Evolutionary conservation across 23 red algal genomes (phyloP), one percentile per base, ranked within the genome.

Genomic region (Chondrus crispus): DNA sequence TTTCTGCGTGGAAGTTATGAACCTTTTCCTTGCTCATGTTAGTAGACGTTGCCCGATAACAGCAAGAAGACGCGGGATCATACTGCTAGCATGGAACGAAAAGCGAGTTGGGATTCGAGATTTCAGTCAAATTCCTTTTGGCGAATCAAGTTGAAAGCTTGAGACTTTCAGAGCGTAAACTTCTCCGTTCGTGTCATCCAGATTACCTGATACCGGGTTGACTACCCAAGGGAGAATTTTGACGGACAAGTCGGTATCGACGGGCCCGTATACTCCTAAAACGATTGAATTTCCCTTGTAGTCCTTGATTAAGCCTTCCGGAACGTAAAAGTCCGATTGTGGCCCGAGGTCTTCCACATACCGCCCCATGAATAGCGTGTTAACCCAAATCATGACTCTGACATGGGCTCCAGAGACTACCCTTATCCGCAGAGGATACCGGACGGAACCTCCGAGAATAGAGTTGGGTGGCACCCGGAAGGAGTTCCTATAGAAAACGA

Each of bases 271-370:
- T n/a, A 87, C 70, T 41, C 85, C 93, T 38, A 98, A 24, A 26
- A 86, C 91, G n/a, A 98, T 75, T 19, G 26, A 62, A 39, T 98
- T 98, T n/a, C 74, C 95, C 52, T 88, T 64, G 62, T 60, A 64
- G 10, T 93, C 85, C 29, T 48, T 88, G 44, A 98, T 63, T 19
- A 98, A 22, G 7, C 95, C 91, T 74, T 95, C 88, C 41, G 89
- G 88, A 57, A 98, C 66, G 81, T 98, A 98, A 89, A 98, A 98
- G 37, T 91, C 73, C 47, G 19, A 84, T 50, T 98, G 95, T 39
- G 95, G 95, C 63, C 95, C 95, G 22, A 98, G 63, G 41, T 53
- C 50, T 30, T 87, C 80, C 11, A 98, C 71, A 55, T 90, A 98
- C 11, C 95, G 91, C 36, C 87, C 95, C 63, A 98, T 75, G 5